Evolutionary conservation across 495 filamentous ascomycete genomes (phyloP).

Genomic region (Talaromyces adpressus): DNA sequence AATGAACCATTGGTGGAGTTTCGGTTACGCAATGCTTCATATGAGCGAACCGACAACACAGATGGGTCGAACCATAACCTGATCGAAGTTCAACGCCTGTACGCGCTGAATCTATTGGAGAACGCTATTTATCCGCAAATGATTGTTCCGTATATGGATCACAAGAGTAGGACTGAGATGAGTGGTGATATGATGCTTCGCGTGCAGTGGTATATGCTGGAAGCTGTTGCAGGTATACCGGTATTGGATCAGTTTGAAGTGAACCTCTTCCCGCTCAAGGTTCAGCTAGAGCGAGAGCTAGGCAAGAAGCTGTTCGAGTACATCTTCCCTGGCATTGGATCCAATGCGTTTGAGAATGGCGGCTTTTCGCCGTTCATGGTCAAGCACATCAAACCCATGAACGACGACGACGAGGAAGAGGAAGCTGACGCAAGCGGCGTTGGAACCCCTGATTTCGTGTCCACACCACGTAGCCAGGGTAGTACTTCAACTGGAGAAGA

Average conservation of each 20-base stretch:
- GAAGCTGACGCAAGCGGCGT: slow-evolving; percentile 52
- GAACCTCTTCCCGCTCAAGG: slow-evolving; percentile 82
- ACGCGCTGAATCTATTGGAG: slow-evolving; percentile 80
- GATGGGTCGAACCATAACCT: slow-evolving; percentile 94
- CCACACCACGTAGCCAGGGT: slow-evolving; percentile 21
- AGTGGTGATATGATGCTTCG: slow-evolving; percentile 70
- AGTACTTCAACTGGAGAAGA: slow-evolving; percentile 29
- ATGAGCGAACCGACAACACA: slow-evolving; percentile 89
- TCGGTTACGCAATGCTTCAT: slow-evolving; percentile 80
- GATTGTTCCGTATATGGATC: slow-evolving; percentile 78
- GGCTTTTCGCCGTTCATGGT: slow-evolving; percentile 76
- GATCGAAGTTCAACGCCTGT: slow-evolving; percentile 75
- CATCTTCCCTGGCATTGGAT: slow-evolving; percentile 78
- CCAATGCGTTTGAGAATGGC: slow-evolving; percentile 51
- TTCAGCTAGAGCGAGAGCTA: slow-evolving; percentile 89
- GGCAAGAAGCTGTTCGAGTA: slow-evolving; percentile 96
- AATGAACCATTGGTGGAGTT: slow-evolving; percentile 90
- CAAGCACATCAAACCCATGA: slow-evolving; percentile 59
- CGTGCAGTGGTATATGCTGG: slow-evolving; percentile 95
- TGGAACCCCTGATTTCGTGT: slow-evolving; percentile 18
- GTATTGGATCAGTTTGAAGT: slow-evolving; percentile 98
- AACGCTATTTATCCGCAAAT: slow-evolving; percentile 94
- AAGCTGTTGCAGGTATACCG: slow-evolving; percentile 95
- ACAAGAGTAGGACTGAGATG: slow-evolving; percentile 42
- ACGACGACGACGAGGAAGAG: slow-evolving; percentile 40